Evolutionary conservation across 1,284 basidiomycete genomes (phyloP), one percentile per base, ranked within the genome.

Genomic region (Ganoderma leucocontextum): DNA sequence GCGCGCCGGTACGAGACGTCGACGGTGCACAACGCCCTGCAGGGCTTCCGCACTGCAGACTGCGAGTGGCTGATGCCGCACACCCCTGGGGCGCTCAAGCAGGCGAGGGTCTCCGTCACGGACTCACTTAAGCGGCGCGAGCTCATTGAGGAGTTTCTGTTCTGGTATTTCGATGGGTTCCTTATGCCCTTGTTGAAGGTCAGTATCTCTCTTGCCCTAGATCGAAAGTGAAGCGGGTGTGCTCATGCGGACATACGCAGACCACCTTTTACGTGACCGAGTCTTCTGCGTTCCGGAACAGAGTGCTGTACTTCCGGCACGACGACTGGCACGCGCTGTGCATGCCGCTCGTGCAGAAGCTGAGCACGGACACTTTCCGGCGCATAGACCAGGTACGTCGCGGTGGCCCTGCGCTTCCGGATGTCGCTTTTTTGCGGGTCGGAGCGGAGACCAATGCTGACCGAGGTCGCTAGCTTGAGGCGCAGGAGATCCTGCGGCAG

Each of bases 251-350:
- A 4, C 7, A 2, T 69, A 19, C 12, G 13, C 22, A 98, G 94
- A 95, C 95, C 0, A 92, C 92, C 0, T 99, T 99, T 81, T 99
- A 98, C 78, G 86, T 95, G 52, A 99, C 98, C 0, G 96, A 99
- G 74, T 95, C 97, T 0, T 91, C 93, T 6, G 92, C 91, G 1
- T 96, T 93, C 73, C 86, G 92, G n/a, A 95, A 97, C 73, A 89
- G 90, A 62, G 87, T 96, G 0, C 82, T 99, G 0, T 99, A 97
- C 79, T 99, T 98, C 77, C 88, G 95, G 9, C 96, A 98, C 67
- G 95, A 97, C 67, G 96, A 97, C 73, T 99, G 98, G 98, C 83
- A 87, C n/a, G 82, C 80, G 2, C 84, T 98, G 5, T 96, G 95
- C 65, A 82, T 84, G 2, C 98, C 98, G 0, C 84, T 98, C 29